A percentile compares a stretch with the other conserved stretches of the same genome.
Evolutionary conservation across 169 alveolate genomes (phyloP).

Genomic region (Cyclospora cayetanensis): DNA sequence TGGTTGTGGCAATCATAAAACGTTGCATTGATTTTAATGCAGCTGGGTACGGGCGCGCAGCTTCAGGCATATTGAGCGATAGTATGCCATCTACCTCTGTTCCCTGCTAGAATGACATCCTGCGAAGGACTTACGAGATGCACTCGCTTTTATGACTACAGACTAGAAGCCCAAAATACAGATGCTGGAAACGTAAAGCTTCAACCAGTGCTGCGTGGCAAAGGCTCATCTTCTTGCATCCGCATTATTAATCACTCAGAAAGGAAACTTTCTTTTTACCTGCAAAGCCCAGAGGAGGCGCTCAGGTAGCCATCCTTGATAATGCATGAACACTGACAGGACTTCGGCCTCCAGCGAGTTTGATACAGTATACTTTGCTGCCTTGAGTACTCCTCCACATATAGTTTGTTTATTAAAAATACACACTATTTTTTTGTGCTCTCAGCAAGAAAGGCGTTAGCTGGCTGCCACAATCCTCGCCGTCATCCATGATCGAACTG

Average conservation of each 20-base stretch:
- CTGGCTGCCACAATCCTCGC: constrained; percentile 68
- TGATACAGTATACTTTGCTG: too few relatives aligned
- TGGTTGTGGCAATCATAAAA: too few relatives aligned
- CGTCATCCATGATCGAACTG: constrained; percentile 28
- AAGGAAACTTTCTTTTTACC: constrained; percentile 4
- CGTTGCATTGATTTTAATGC: too few relatives aligned
- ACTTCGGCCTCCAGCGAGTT: too few relatives aligned
- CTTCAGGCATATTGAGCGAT: too few relatives aligned
- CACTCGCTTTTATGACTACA: neutral
- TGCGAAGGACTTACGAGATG: too few relatives aligned
- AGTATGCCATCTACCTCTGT: too few relatives aligned
- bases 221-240: constrained; percentile 11
- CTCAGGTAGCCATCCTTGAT: constrained; percentile 50
- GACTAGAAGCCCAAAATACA: constrained; percentile 33
- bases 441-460: constrained; percentile 59
- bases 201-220: constrained; percentile 61
- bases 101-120: too few relatives aligned
- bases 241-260: constrained; percentile 46
- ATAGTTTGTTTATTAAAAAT: neutral
- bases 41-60: too few relatives aligned
- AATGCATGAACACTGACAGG: too few relatives aligned
- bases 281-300: constrained; percentile 43
- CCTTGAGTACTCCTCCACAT: neutral
- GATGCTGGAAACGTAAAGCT: constrained; percentile 16
- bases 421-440: neutral